Evolutionary conservation across 257 asterid genomes (phyloP).

Genomic region (Ophiorrhiza pumila): DNA sequence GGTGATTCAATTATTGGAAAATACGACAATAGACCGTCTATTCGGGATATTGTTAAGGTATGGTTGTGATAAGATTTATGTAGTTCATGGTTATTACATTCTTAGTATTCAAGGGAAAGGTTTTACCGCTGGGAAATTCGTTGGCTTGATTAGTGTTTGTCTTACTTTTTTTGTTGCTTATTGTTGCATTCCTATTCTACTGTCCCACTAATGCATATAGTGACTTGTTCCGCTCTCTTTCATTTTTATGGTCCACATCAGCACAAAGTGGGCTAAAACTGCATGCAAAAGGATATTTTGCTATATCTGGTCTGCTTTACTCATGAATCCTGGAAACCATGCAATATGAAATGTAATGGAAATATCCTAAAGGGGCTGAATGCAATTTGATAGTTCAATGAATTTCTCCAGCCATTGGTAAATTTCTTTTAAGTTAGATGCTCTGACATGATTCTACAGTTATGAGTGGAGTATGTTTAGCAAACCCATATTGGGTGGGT

Average conservation of each 20-base stretch:
- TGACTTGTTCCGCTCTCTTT: neutral
- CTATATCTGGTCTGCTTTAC: too few species aligned
- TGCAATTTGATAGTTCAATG: neutral
- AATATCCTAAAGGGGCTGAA: too few species aligned
- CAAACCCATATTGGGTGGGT: too few species aligned
- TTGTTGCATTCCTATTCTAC: neutral
- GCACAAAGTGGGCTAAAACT: neutral
- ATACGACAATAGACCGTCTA: conserved; percentile 59
- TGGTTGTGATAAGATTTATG: neutral
- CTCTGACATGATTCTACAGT: neutral
- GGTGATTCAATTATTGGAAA: conserved; percentile 63
- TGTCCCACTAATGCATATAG: neutral
- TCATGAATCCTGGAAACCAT: too few species aligned
- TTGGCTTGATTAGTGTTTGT: neutral
- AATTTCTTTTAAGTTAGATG: neutral
- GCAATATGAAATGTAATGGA: neutral
- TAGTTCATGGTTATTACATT: neutral
- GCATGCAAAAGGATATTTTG: neutral
- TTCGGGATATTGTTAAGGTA: conserved; percentile 77
- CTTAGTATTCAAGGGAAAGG: neutral
- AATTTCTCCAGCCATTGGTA: neutral
- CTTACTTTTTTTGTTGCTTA: neutral
- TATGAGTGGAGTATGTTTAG: too few species aligned
- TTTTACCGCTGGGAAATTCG: neutral
- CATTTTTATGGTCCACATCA: neutral